Evolutionary conservation across 2,329 filamentous ascomycete species (phyloP), one percentile per base, ranked within the genome.

Genomic region (Pyricularia sp.): DNA sequence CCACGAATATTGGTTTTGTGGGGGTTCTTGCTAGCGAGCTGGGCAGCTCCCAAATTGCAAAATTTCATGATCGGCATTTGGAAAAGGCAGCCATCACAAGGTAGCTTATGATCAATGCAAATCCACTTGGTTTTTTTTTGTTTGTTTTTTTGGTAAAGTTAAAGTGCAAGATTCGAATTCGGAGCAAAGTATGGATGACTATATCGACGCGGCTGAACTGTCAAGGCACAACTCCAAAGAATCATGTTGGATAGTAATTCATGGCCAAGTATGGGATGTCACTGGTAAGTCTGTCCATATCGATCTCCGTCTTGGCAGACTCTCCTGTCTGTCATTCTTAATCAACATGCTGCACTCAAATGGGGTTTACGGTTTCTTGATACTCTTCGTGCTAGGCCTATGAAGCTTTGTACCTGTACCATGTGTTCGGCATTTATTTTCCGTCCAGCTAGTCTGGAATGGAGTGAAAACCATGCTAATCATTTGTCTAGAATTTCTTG

Each of bases 241-340:
- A 4, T 68, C 67, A 17, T 68, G 67, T 59, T 64, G 67, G 67
- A 31, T 64, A 12, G 59, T 42, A 1, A 36, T 68, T 6, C 55
- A 68, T 20, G 55, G 30, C 4, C 26, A 68, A 23, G 66, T 68
- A 9, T 68, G 55, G 66, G 66, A 68, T 58, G 66, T 68, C 26
- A 68, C 66, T 3, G 66, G 66, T 68, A 63, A 63, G 66, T 25
- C 14, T 36, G 9, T 1, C 9, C 36, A n/a, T 14, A 7, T 26
- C 9, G 14, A 23, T n/a, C 12, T 26, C 23, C 23, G 25, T 66
- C 36, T 55, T 28, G 65, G 33, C 23, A n/a, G 4, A 3, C 5
- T 65, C n/a, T 9, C 10, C 30, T 33, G 30, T 30, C 17, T 20
- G 2, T 20, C 33, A 12, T 36, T 12, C 20, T n/a, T 64, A 1